Percentiles rank a stretch among this genome's conserved stretches.
phyloP scores from a whole-genome alignment of 192 early-diverging fungal species.

The Gonapodya prolifera region DNA sequence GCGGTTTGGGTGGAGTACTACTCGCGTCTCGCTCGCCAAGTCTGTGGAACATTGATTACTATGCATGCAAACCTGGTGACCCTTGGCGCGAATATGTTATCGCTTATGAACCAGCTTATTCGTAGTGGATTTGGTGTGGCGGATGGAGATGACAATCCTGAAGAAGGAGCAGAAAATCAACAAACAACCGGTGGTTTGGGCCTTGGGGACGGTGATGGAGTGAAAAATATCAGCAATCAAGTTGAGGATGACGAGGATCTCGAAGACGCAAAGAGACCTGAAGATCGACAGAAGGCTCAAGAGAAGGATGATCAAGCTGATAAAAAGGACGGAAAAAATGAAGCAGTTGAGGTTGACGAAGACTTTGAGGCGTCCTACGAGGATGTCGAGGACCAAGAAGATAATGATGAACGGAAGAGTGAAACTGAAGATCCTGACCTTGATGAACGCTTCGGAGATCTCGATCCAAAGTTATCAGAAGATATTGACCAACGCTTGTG shows the following conservation, averaged over 20 bases:
- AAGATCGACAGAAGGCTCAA: slow-evolving; percentile 22
- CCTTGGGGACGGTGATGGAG: slow-evolving; percentile 87
- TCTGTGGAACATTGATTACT: background rate
- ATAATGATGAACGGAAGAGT: background rate
- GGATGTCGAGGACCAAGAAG: slow-evolving; percentile 49
- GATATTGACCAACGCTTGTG: background rate
- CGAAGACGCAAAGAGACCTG: slow-evolving; percentile 69
- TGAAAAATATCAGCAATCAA: slow-evolving; percentile 92
- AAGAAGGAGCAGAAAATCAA: slow-evolving; percentile 43
- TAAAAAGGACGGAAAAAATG: slow-evolving; percentile 62
- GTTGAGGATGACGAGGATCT: slow-evolving; percentile 97
- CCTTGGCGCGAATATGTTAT: background rate
- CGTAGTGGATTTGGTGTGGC: slow-evolving; percentile 82
- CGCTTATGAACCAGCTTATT: slow-evolving; percentile 40
- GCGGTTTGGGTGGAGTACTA: background rate
- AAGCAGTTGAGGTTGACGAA: slow-evolving; percentile 90
- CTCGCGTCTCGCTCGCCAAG: background rate
- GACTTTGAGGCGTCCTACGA: slow-evolving; percentile 89
- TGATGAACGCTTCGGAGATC: background rate
- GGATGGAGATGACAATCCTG: slow-evolving; percentile 44
- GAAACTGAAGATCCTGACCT: background rate
- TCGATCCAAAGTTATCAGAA: background rate
- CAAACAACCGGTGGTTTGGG: slow-evolving; percentile 46
- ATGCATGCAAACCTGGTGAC: background rate
- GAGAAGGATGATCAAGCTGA: slow-evolving; percentile 37